Base-by-base conservation (phyloP, 176 grass and related monocot species). In the Poa annua region DNA sequence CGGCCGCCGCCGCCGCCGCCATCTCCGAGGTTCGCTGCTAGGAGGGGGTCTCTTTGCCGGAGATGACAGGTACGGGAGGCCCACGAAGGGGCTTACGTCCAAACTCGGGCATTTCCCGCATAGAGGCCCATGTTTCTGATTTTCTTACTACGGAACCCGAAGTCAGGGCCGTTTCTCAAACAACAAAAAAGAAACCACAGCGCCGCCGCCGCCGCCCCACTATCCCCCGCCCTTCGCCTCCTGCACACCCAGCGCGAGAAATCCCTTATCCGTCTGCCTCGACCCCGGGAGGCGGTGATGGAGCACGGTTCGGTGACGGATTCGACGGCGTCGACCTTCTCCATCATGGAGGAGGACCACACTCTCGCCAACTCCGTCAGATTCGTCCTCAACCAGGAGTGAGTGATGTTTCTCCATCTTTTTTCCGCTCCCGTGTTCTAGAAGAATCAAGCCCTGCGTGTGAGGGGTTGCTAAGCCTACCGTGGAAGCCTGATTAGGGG, bases 331-430 rank as follows among this genome's bases (percentile, higher is more conserved):
- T 98, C 92, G 15, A 93, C 92, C 5, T 98, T 98, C 86, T 89
- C 92, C 70, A 84, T 98, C 50, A 47, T 86, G 59, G 92, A 95
- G 6, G 95, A 98, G 86, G 95, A 95, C 61, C 95, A 98, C 72
- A 98, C 90, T 4, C 85, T 95, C 19, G 92, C 90, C 16, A 98
- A 95, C 81, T 91, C 96, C 24, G 81, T 81, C 67, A 88, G 88
- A 95, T 98, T 90, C 36, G 85, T 81, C 6, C 90, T 98, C 57
- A 98, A 98, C 90, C 92, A 95, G 73, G 95, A 98, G 95, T 94
- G 20, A 94, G 95, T 94, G 21, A 19, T 17, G 21, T 33, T 75
- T 71, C 42, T 55, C 63, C 7, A 48, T 77, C 2, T 33, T 41
- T 11, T 11, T 12, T 70, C 11, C 25, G 35, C 4, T 63, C 49